These are phyloP conservation scores for Tulasnella sp. DNA, from an alignment of 768 basidiomycete species.

Conservation along the genomic window DNA sequence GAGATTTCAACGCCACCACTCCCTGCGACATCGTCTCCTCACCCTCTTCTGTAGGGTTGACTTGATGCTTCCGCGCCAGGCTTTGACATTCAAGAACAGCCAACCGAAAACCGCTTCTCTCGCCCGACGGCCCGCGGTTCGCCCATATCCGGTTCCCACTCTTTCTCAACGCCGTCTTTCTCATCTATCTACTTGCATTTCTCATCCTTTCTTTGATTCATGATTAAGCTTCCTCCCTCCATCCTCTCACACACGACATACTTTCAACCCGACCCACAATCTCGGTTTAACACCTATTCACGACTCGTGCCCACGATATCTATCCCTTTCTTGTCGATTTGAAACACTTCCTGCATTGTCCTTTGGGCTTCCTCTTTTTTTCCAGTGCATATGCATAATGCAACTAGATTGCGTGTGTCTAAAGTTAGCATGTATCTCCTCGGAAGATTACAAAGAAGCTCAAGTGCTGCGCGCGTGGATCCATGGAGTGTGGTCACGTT, in stretches of 20 bases:
- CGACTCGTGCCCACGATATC: background rate
- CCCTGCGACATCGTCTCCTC: conserved; percentile 5
- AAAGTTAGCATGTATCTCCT: background rate
- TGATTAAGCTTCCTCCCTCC: background rate
- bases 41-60: background rate
- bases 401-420: background rate
- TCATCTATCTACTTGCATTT: background rate
- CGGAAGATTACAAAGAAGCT: background rate
- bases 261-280: background rate
- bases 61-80: background rate
- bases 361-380: background rate
- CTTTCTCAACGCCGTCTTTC: background rate
- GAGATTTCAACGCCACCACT: background rate
- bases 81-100: background rate
- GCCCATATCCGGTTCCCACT: background rate
- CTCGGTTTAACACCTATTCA: background rate
- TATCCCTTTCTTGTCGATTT: background rate
- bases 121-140: background rate
- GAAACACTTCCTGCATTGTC: background rate
- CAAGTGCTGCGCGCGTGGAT: background rate
- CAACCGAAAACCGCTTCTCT: background rate
- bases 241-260: background rate
- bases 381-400: background rate
- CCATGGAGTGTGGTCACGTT: too few relatives aligned
- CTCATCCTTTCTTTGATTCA: background rate